Base-by-base conservation (phyloP, 2,329 filamentous ascomycete species). In the Cercospora berteroae region DNA sequence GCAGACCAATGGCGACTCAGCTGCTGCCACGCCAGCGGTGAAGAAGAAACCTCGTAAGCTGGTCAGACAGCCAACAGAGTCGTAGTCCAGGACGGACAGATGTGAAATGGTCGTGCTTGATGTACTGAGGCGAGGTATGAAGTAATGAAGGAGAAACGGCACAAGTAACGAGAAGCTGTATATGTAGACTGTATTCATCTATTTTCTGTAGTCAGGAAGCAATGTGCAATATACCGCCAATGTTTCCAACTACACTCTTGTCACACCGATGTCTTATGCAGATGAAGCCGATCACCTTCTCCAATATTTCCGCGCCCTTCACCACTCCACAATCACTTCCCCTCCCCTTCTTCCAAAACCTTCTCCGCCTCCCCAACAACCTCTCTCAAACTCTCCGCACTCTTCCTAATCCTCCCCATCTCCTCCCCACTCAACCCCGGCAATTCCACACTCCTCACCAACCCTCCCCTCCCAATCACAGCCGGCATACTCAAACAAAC, bases 401-500 rank as follows among this genome's bases (percentile, higher is more conserved):
- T 80, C n/a, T 69, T 71, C 59, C 77, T 64, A 42, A 81, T 61
- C 55, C 75, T 74, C 27, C 68, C 71, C 60, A 73, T 70, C 74
- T 81, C 80, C 6, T 65, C 69, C n/a, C 76, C 74, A 63, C 76
- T 75, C 20, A 81, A 67, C 12, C 50, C 50, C 60, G 76, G 69
- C 39, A 80, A 70, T 8, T 76, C 74, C 68, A 81, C 77, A 9
- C 76, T 75, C 61, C 77, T 79, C 4, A 83, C 71, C 18, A 86
- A 79, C 0, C 84, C 84, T 58, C 79, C 76, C 36, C 83, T 77
- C 0, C 84, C 84, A 2, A 86, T 68, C 0, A 85, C 79, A 1
- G 79, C 83, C 0, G 83, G 84, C 77, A 83, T 78, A 36, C 81
- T 84, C 55, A 86, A 77, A 74, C 82, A 86, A 64, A 83, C 84